Base-by-base conservation (phyloP, 2,329 filamentous ascomycete genomes). In the Diaporthe sp. region DNA sequence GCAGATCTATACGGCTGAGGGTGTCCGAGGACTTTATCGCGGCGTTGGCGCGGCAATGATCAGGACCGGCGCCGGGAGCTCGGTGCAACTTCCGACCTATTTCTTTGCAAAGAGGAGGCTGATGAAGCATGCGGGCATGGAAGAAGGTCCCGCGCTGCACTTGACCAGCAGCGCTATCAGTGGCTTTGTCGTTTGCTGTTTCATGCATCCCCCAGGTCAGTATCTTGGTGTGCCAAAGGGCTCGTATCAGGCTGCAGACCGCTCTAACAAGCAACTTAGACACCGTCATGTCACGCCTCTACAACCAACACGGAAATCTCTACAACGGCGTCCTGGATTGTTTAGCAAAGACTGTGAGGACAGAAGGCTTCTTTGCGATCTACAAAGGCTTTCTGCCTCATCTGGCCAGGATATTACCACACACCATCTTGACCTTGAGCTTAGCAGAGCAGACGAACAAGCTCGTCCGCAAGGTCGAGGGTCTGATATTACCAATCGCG, bases 331-430 rank as follows among this genome's bases (percentile, higher is more conserved):
- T 97, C 6, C 94, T 98, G 78, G 97, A 99, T 86, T 99, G 97
- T 83, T 85, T 98, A 76, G 91, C 90, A 83, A 96, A 98, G 86
- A 99, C 97, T 0, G 89, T 99, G 77, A 93, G 93, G 83, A 98
- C 95, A 0, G 97, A 99, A 84, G 97, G 97, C 31, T 81, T 98
- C 71, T 86, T 98, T 62, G 97, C 97, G 77, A 94, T 99, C 75
- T 99, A 99, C 89, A 99, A 99, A 88, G 97, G 97, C 76, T 98
- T 97, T 88, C 92, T 98, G 82, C 97, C 97, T 22, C 97, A 99
- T 86, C 87, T 99, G 79, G 95, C 97, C 44, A 90, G 97, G 80
- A 98, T 99, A 81, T 86, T 99, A 81, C 97, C 97, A 61, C 97
- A 99, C 84, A 99, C 97, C 53, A 95, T 98, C 82, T 86, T 98